Percentiles rank a stretch among this genome's conserved stretches.
Conservation (phyloP, 2,329 filamentous ascomycete species). For the Akanthomyces uredinophilus region DNA sequence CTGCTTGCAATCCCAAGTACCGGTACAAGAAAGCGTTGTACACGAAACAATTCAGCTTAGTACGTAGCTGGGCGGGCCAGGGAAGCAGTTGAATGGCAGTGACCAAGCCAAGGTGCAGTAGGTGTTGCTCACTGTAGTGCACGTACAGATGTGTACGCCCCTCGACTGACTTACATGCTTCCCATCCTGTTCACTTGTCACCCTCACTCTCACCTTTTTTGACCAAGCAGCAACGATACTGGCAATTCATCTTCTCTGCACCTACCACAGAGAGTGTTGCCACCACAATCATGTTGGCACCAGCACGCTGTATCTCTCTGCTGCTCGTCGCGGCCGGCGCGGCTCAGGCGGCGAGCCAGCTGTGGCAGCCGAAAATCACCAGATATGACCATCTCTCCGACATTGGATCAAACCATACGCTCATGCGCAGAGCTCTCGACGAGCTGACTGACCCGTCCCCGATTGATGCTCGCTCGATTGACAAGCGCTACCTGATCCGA, state of each 20-base stretch:
- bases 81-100: not conserved
- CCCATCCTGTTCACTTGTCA: too few relatives aligned
- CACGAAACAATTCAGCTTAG: not conserved
- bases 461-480: not conserved
- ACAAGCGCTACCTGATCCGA: not conserved
- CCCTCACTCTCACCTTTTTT: not conserved
- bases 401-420: not conserved
- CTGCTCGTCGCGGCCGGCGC: not conserved
- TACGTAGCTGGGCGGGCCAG: not conserved
- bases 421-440: not conserved
- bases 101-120: not conserved
- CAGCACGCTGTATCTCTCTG: not conserved
- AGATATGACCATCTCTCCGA: not conserved
- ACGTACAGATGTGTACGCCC: not conserved
- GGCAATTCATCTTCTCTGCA: not conserved
- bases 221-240: not conserved
- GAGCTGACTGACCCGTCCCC: not conserved
- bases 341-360: not conserved
- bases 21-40: not conserved
- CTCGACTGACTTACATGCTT: not conserved
- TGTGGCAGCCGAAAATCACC: not conserved
- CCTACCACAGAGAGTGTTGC: not conserved
- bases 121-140: not conserved
- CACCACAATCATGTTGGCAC: not conserved
- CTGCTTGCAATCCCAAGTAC: not conserved